Percentiles rank a stretch among this genome's conserved stretches.
phyloP scores from a whole-genome alignment of 1,139 yeast genomes.

The Zygosaccharomyces pseudobailii region DNA sequence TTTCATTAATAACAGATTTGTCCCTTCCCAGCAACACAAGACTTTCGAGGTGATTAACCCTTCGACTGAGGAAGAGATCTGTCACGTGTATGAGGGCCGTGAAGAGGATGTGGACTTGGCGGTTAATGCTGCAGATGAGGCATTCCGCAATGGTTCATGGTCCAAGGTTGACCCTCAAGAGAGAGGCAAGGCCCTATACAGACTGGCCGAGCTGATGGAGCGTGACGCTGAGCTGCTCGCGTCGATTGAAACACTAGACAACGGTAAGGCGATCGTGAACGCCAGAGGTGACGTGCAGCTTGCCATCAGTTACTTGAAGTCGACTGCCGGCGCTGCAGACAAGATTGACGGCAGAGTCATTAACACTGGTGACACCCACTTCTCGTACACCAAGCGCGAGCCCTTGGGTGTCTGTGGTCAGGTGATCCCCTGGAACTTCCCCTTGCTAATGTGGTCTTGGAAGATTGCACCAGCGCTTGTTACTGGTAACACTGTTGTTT shows the following conservation, averaged over 20 bases:
- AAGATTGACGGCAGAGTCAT: constrained; percentile 59
- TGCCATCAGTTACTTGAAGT: constrained; percentile 51
- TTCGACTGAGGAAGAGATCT: constrained; percentile 43
- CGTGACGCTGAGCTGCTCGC: constrained; percentile 48
- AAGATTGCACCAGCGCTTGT: constrained; percentile 59
- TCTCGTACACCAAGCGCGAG: constrained; percentile 46
- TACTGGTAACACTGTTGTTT: constrained; percentile 55
- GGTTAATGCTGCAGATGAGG: constrained; percentile 40
- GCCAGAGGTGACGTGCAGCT: constrained; percentile 52
- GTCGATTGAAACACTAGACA: constrained; percentile 71
- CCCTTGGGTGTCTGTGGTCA: constrained; percentile 64
- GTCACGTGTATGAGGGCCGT: constrained; percentile 41
- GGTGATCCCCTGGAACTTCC: constrained; percentile 65
- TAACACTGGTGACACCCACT: constrained; percentile 49
- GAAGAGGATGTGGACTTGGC: constrained; percentile 43
- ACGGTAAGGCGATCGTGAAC: constrained; percentile 59
- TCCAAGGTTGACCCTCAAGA: constrained; percentile 38
- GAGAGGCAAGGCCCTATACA: constrained; percentile 49
- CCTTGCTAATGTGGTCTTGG: constrained; percentile 59
- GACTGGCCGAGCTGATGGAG: constrained; percentile 55
- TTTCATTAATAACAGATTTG: constrained; percentile 43
- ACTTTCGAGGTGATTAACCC: constrained; percentile 43
- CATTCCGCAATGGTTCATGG: constrained; percentile 39
- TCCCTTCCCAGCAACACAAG: constrained; percentile 37
- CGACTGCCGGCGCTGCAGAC: constrained; percentile 72